Evolutionary conservation across 345 rosid genomes (phyloP), one percentile per base, ranked within the genome.

Genomic region (Boechera retrofracta): DNA sequence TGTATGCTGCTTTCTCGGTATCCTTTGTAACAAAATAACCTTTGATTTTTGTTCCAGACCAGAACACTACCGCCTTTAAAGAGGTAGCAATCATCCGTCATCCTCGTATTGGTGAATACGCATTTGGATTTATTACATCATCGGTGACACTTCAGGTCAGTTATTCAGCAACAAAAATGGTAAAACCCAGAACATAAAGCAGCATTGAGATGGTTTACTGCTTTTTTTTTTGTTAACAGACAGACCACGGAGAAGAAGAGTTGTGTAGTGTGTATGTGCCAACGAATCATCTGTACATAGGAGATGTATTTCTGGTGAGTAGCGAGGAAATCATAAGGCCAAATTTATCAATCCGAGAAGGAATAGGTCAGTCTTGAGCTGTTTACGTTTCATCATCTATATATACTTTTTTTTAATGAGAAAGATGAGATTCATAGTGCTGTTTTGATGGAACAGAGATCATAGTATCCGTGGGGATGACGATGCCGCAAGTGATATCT

Each of bases 41-140:
- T 64, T 13, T 45, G 16, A 15, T 49, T 16, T 24, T 21, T 57
- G 45, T 18, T 75, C 61, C 91, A 92, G 96, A 90, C 78, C 92
- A 90, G 75, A 90, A 92, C 72, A 90, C 89, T 35, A 80, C 84
- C 11, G 92, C 96, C 53, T 92, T 92, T 69, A 92, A 92, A 82
- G 96, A 92, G 82, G 87, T 92, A 45, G 96, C 91, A 68, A 90
- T 92, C 42, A 90, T 92, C 64, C 88, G 89, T 21, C 98, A 92
- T 79, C 98, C 98, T 63, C 94, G 94, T 69, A 78, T 74, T 67
- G 94, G 96, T 33, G 97, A 92, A 88, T 92, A 92, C 78, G 97
- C 94, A 57, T 89, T 92, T 79, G 96, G 96, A 44, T 92, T 92
- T 73, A 92, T 92, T 48, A 92, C 97, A 41, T 92, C 97, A 35